Base-by-base conservation (phyloP, 2,329 filamentous ascomycete species). In the Colletotrichum ledebouriae region DNA sequence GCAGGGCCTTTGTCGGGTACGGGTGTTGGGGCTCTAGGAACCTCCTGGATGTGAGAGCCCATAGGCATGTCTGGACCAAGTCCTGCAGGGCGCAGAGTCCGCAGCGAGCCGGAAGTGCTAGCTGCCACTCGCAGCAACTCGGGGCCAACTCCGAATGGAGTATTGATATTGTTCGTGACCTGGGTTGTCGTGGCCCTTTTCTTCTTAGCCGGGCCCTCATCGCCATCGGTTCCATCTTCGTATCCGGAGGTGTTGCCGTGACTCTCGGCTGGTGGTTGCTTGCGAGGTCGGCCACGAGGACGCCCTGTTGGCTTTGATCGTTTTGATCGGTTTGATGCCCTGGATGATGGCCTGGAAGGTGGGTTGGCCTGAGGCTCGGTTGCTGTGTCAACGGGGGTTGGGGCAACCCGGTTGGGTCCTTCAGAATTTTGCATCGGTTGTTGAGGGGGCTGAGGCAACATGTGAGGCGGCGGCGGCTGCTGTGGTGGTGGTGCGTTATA, bases 121-220 rank as follows among this genome's bases (percentile, higher is more conserved):
- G 95, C 95, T 69, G 93, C 91, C n/a, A 97, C 94, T 56, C 94
- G 88, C 29, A 98, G 83, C 3, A 93, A 97, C 56, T 96, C 94
- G 10, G 90, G 87, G 34, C 89, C 90, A 44, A 88, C 86, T 59
- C 91, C 92, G 73, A 98, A 92, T 22, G 88, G 89, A 70, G 86
- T 87, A 72, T 88, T 91, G 58, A 90, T 89, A n/a, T 89, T 89
- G 81, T 90, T 91, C 71, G 92, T 89, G 12, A 90, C 87, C 75
- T 91, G 88, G 20, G 89, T 93, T 25, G 91, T 88, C 75, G 93
- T 96, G 39, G 90, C 94, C 74, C 94, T 87, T 80, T 97, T 98
- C 74, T 89, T 92, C 71, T 84, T 84, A 2, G 82, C 72, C 6
- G 79, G 79, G 6, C 79, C 84, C 10, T 89, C 87, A 68, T 89